A percentile compares a stretch with the other conserved stretches of the same genome.
Evolutionary conservation across 208 protist species (phyloP).

Genomic region (Leishmania gerbilli): DNA sequence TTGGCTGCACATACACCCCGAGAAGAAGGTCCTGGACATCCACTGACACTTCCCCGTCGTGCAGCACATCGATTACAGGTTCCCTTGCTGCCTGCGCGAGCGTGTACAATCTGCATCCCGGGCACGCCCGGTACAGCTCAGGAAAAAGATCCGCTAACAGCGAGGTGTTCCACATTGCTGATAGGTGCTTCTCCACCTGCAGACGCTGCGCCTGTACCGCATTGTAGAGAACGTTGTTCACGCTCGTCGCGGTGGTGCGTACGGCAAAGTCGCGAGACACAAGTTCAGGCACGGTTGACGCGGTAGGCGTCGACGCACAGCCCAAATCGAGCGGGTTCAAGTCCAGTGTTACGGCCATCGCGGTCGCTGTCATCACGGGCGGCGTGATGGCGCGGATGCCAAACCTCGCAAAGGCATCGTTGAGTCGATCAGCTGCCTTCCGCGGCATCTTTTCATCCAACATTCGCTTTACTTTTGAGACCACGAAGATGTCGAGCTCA

Average conservation of each 20-base stretch:
- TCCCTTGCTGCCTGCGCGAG: conserved; percentile 7
- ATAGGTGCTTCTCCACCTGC: conserved; percentile 5
- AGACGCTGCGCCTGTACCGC: conserved; percentile 8
- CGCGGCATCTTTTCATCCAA: conserved; percentile 28
- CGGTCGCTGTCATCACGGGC: conserved; percentile 37
- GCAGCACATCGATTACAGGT: conserved; percentile 12
- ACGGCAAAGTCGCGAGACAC: conserved; percentile 33
- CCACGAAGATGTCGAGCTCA: conserved; percentile 55
- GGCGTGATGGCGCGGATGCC: conserved; percentile 18
- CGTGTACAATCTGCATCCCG: conserved; percentile 47
- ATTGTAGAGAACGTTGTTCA: conserved; percentile 52
- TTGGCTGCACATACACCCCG: conserved; percentile 29
- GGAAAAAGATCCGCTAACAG: conserved; percentile 58
- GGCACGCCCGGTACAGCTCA: conserved; percentile 46
- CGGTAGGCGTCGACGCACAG: conserved; percentile 1
- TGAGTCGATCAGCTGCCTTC: conserved; percentile 30
- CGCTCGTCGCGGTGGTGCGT: conserved; percentile 18
- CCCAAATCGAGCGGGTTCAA: conserved; percentile 6
- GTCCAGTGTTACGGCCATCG: conserved; percentile 31
- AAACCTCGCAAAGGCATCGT: conserved; percentile 8
- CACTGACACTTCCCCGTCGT: conserved; percentile 4
- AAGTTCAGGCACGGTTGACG: conserved; percentile 11
- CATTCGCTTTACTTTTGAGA: conserved; percentile 34
- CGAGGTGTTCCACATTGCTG: conserved; percentile 45
- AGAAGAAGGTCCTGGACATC: conserved; percentile 22